phyloP scores from a whole-genome alignment of 2,329 filamentous ascomycete species.

The Hypoxylon sp. region DNA sequence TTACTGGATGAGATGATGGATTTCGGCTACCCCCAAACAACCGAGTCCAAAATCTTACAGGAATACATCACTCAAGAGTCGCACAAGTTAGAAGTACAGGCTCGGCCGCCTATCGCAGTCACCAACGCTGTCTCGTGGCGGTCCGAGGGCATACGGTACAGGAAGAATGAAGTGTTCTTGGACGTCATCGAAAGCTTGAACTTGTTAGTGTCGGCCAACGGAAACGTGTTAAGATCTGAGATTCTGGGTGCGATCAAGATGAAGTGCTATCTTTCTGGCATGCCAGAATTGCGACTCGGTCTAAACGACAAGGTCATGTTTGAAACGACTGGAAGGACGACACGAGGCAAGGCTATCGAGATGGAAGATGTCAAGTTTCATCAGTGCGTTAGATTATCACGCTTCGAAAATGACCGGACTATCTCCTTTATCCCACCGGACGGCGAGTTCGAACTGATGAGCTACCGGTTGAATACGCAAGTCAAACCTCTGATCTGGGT shows the following conservation, averaged over 20 bases:
- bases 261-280: constrained; percentile 99
- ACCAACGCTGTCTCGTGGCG: constrained; percentile 99
- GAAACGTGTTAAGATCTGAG: constrained; percentile 95
- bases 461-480: constrained; percentile 97
- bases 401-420: constrained; percentile 98
- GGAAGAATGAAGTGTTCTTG: constrained; percentile 99
- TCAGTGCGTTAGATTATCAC: constrained; percentile 93
- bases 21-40: constrained; percentile 98
- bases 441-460: constrained; percentile 99
- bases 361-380: constrained; percentile 99
- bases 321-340: constrained; percentile 94
- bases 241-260: constrained; percentile 98
- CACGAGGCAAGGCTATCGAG: constrained; percentile 95
- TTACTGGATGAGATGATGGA: constrained; percentile 99
- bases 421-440: constrained; percentile 99
- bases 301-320: constrained; percentile 99
- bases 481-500: constrained; percentile 99
- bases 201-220: constrained; percentile 91
- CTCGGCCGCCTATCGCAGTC: constrained; percentile 94
- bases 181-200: constrained; percentile 98
- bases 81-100: constrained; percentile 97
- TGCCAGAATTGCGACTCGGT: constrained; percentile 94
- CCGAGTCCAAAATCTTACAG: constrained; percentile 97
- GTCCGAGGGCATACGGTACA: constrained; percentile 96
- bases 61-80: constrained; percentile 99